Base-by-base conservation (phyloP, 75 land plant species). In the Selaginella tamariscina region DNA sequence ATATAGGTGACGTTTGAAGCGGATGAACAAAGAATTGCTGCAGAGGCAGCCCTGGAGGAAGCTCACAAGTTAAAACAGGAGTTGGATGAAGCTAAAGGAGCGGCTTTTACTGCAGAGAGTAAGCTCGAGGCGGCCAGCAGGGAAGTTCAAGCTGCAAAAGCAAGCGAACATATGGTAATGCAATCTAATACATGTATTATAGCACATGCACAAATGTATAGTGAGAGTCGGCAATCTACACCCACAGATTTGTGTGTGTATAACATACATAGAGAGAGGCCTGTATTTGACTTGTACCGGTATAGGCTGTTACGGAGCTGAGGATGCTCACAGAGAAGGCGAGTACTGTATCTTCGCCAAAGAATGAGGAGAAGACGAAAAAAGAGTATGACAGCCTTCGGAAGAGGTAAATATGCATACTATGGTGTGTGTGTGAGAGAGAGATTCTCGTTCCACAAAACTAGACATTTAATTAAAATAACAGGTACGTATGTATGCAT, bases 141-240 rank as follows among this genome's bases (percentile, higher is more conserved):
- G 75, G 76, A 80, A 80, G 73, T 77, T 70, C 82, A 79, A 65
- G 88, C 88, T 0, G 84, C 85, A 18, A 77, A 70, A 68, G 84
- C 84, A 0, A 55, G 78, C 15, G 82, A 85, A 74, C 73, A 73
- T 23, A 66, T 80, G 54, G n/a, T n/a, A n/a, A n/a, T n/a, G n/a
- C n/a, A n/a, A n/a, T n/a, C n/a, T n/a, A n/a, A n/a, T n/a, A n/a
- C n/a, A n/a, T n/a, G n/a, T n/a, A n/a, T n/a, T n/a, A n/a, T n/a
- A n/a, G n/a, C n/a, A n/a, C n/a, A n/a, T n/a, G n/a, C n/a, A n/a
- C n/a, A n/a, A n/a, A n/a, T n/a, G n/a, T n/a, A n/a, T n/a, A n/a
- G n/a, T n/a, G n/a, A n/a, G n/a, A n/a, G n/a, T n/a, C n/a, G n/a
- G n/a, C n/a, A n/a, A n/a, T n/a, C n/a, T n/a, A n/a, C n/a, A n/a